A percentile compares a stretch with the other conserved stretches of the same genome.
Conservation (phyloP, 1,284 basidiomycete genomes). For the Ganoderma lingzhi region DNA sequence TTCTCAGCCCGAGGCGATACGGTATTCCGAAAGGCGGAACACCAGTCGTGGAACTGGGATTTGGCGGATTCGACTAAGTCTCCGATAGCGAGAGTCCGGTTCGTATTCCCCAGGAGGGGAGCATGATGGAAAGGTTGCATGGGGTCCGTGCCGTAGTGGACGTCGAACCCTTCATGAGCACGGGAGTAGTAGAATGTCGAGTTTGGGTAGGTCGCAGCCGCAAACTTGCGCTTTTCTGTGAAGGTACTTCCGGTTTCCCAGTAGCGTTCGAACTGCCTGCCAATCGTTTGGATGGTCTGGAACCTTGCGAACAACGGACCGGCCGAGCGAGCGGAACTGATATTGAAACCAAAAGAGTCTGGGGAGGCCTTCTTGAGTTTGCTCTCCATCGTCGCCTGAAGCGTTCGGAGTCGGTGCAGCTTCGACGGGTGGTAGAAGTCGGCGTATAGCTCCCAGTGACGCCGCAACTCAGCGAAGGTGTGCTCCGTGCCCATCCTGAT, state of each 20-base stretch:
- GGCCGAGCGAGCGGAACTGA: background rate
- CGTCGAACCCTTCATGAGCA: slow-evolving; percentile 49
- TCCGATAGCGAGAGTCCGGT: slow-evolving; percentile 18
- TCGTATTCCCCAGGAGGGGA: slow-evolving; percentile 42
- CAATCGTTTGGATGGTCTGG: background rate
- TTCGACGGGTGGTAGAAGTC: slow-evolving; percentile 24
- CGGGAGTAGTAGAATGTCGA: slow-evolving; percentile 57
- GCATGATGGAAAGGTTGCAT: slow-evolving; percentile 57
- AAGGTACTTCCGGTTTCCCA: slow-evolving; percentile 55
- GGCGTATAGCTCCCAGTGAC: slow-evolving; percentile 47
- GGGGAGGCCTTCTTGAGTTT: background rate
- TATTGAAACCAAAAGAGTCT: background rate
- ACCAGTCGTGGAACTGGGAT: slow-evolving; percentile 48
- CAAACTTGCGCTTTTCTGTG: slow-evolving; percentile 35
- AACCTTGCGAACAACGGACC: background rate
- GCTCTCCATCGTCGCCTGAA: slow-evolving; percentile 31
- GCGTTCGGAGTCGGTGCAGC: slow-evolving; percentile 16
- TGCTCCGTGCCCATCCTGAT: slow-evolving; percentile 47
- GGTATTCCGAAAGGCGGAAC: slow-evolving; percentile 40
- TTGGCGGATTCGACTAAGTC: slow-evolving; percentile 42
- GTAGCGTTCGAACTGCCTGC: slow-evolving; percentile 42
- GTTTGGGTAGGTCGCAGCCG: slow-evolving; percentile 48
- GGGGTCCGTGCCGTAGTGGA: slow-evolving; percentile 59
- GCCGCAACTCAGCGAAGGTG: slow-evolving; percentile 52
- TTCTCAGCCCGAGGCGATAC: slow-evolving; percentile 1